Evolutionary conservation across 2,329 filamentous ascomycete genomes (phyloP), one percentile per base, ranked within the genome.

Genomic region (Corniculantispora saksenae): DNA sequence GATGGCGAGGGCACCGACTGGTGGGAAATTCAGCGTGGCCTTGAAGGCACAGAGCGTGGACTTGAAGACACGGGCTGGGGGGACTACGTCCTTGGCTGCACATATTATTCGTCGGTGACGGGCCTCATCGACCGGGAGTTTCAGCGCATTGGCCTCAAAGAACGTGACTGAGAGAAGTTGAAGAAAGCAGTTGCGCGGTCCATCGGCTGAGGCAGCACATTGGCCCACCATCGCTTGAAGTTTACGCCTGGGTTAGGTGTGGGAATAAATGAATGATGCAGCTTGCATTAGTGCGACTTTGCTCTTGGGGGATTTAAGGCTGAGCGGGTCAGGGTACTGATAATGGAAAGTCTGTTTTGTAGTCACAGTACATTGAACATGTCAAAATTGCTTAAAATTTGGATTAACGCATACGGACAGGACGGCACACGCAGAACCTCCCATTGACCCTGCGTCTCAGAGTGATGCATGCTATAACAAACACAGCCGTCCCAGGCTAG

Each of bases 391-490:
- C 61, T 63, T 50, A 3, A 63, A 55, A 40, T 56, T 29, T 56
- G 35, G 40, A 63, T 63, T 63, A 27, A 57, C 61, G 61, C 60
- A 57, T 50, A 63, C 53, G 61, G 50, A 63, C 21, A 56, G 61
- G 19, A 63, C 61, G 17, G 53, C 53, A 56, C 38, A 50, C 47
- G 53, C 29, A 38, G 17, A 50, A 50, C 38, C 40, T 40, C 29
- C 61, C 40, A 50, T 51, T 56, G 53, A 63, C 51, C 51, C 61
- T 63, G 51, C 38, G 27, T 60, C 56, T 35, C 38, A 47, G 54
- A n/a, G 55, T 23, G 47, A 64, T 64, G 63, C 63, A 64, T 48
- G 56, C 56, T 48, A 54, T 45, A 58, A 60, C 56, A 60, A 54
- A 60, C 53, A 55, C 38, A 54, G 63, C 63, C 48, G 27, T 64